Base-by-base conservation (phyloP, 257 asterid species). In the Penstemon davidsonii region DNA sequence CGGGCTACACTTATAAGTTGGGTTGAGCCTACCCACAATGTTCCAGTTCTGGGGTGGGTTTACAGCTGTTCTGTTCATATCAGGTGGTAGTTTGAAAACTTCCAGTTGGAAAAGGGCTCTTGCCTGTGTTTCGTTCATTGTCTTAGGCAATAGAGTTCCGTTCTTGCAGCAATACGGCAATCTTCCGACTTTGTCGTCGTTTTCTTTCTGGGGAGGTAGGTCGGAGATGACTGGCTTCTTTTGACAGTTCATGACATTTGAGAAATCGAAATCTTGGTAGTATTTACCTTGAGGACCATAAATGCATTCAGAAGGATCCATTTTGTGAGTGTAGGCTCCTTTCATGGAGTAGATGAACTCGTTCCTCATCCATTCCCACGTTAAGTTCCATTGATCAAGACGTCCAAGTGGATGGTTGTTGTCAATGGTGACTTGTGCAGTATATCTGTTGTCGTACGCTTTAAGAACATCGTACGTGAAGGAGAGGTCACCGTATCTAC, bases 291-390 rank as follows among this genome's bases (percentile, higher is more conserved):
- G 83, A 2, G 84, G 60, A 3, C 92, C 95, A 5, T 81, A 87
- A 37, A 81, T 70, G 72, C 88, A 89, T 0, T 71, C 83, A 1
- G 85, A 74, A 19, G 75, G 66, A 7, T 87, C 92, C 49, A 54
- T 83, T 42, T 61, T 70, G 53, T 74, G 86, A 6, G 87, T 73
- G 66, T 80, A 78, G 0, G 92, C 95, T 46, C 95, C 96, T 45
- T 58, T 76, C 91, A 89, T 86, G 2, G 62, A 33, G 55, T 70
- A 38, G 6, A 87, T 81, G 72, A 86, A 89, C 73, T 87, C 92
- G 11, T 79, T 82, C 39, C 87, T 72, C 96, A 80, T 87, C 95
- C 95, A 87, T 37, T 89, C 84, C 87, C 95, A 87, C 5, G 92
- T 87, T 57, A 89, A 60, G 45, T 89, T 89, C 95, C 92, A 89